Percentiles rank a stretch among this genome's conserved stretches.
Conservation (phyloP, 2,329 filamentous ascomycete species). For the Periconia digitata region DNA sequence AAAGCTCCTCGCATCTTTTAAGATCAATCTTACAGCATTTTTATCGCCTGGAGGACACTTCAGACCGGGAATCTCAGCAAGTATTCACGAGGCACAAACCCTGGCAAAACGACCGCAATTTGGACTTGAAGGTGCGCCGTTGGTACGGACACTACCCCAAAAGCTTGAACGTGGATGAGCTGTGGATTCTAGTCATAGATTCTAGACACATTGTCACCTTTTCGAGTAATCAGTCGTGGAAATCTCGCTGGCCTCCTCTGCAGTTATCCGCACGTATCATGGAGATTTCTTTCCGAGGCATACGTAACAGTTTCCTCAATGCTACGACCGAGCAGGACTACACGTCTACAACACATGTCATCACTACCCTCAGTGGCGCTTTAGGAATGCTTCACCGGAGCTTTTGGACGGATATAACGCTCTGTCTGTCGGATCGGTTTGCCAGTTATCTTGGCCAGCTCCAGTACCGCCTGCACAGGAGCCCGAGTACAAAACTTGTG, state of each 20-base stretch:
- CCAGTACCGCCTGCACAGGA: constrained; percentile 46
- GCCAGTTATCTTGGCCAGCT: constrained; percentile 47
- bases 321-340: constrained; percentile 39
- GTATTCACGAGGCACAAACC: constrained; percentile 48
- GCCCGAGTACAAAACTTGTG: constrained; percentile 47
- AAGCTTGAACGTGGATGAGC: constrained; percentile 46
- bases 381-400: constrained; percentile 48
- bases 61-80: constrained; percentile 43
- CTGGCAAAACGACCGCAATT: constrained; percentile 44
- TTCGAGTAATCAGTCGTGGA: constrained; percentile 49
- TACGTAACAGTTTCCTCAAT: constrained; percentile 43
- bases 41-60: constrained; percentile 47
- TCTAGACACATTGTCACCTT: constrained; percentile 46
- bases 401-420: constrained; percentile 47
- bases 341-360: constrained; percentile 40
- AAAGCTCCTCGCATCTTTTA: constrained; percentile 42
- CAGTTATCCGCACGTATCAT: constrained; percentile 45
- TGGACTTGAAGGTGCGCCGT: constrained; percentile 46
- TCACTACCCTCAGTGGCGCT: constrained; percentile 44
- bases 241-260: constrained; percentile 46
- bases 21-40: constrained; percentile 47
- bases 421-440: constrained; percentile 46
- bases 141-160: constrained; percentile 49
- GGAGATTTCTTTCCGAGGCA: constrained; percentile 46
- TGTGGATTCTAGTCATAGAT: constrained; percentile 48